Evolutionary conservation across 495 filamentous ascomycete species (phyloP), one percentile per base, ranked within the genome.

Genomic region (Neurospora sp.): DNA sequence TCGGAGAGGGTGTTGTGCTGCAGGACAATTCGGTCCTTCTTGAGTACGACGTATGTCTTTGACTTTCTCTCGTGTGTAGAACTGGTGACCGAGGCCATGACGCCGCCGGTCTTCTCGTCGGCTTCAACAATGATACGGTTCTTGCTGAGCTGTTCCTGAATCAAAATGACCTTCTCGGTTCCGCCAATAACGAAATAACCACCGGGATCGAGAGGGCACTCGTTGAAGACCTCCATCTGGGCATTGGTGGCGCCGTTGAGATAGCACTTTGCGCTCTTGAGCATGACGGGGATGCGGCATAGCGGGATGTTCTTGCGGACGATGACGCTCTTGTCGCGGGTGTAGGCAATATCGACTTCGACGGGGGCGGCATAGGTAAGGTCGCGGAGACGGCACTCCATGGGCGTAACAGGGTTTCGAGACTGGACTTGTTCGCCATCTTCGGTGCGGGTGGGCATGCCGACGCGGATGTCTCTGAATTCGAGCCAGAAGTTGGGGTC

Each of bases 91-190:
- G 94, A 97, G 23, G 96, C 96, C 76, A 94, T 92, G n/a, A 97
- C 92, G 73, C 96, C 91, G 37, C 91, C 92, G 75, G 97, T 97
- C 80, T 95, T 95, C 5, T 90, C 87, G 78, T 96, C 93, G 49
- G 91, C 89, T 81, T 99, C 96, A 10, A 99, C 94, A 79, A 99
- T 97, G 74, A 98, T 93, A 84, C 96, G 88, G 83, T 99, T 99
- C 86, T 98, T 98, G 86, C 95, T 98, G 79, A 98, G 84, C 82
- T 98, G 96, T 77, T 99, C 96, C 81, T 98, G 96, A 41, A 98
- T 95, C 16, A 99, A 87, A 79, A 99, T 98, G 70, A 98, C 96
- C 85, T 98, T 98, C 78, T 99, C 96, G 70, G 91, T 92, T 10
- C 92, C 92, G 75, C 90, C 88, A 69, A 93, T 89, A 74, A 94